Percentiles rank a stretch among this genome's conserved stretches.
phyloP scores from a whole-genome alignment of 192 early-diverging fungal species.

The Hyaloraphidium curvatum region DNA sequence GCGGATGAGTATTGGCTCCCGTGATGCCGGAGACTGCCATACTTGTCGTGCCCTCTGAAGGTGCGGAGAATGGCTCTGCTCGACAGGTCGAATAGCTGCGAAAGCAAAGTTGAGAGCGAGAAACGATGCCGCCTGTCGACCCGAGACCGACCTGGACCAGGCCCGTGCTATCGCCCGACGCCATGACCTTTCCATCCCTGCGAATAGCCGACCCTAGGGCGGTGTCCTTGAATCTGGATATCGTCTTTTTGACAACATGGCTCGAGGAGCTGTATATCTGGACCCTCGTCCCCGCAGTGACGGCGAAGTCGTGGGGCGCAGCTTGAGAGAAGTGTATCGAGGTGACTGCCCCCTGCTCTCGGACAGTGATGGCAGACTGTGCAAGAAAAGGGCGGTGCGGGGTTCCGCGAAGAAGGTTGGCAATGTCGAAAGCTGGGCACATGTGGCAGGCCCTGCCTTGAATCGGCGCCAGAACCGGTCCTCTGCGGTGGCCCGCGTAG shows the following conservation, averaged over 20 bases:
- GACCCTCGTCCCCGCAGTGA: conserved; percentile 73
- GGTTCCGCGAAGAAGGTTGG: too few relatives aligned
- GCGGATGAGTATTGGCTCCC: conserved; percentile 22
- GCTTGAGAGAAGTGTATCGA: conserved; percentile 62
- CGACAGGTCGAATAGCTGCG: conserved; percentile 27
- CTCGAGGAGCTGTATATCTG: conserved; percentile 78
- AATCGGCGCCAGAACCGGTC: too few relatives aligned
- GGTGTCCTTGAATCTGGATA: conserved; percentile 79
- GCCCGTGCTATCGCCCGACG: conserved; percentile 81
- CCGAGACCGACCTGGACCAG: conserved; percentile 61
- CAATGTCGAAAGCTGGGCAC: too few relatives aligned
- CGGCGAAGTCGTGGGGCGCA: conserved; percentile 71
- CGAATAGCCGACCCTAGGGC: conserved; percentile 66
- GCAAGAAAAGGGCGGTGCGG: conserved; percentile 1
- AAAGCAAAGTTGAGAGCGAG: conserved; percentile 9
- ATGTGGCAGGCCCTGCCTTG: too few relatives aligned
- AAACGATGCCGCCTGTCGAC: conserved; percentile 15
- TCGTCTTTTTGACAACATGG: conserved; percentile 66
- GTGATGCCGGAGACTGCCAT: conserved; percentile 22
- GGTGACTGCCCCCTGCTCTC: conserved; percentile 69
- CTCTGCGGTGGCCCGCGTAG: too few relatives aligned
- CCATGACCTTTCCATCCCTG: conserved; percentile 72
- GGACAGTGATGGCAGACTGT: conserved; percentile 67
- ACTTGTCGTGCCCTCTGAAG: conserved; percentile 33
- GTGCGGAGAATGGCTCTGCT: conserved; percentile 34